A percentile compares a stretch with the other conserved stretches of the same genome.
These are phyloP conservation scores for Bruguiera sexangula DNA, from an alignment of 345 rosid species.

Conservation along the genomic window DNA sequence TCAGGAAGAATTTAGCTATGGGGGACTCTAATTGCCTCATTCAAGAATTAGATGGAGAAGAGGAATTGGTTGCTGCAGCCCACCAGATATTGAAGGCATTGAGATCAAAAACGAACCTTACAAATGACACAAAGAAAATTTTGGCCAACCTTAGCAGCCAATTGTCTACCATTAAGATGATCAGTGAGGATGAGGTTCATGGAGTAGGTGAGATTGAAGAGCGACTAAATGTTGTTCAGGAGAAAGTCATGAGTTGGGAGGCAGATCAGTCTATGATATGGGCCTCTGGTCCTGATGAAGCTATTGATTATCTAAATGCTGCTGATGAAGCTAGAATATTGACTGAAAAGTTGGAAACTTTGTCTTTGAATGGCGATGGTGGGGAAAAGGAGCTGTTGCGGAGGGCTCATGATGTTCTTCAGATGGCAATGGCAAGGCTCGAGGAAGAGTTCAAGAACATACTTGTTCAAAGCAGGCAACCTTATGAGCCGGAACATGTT, in stretches of 20 bases:
- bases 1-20: slow-evolving; percentile 37
- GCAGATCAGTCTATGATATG: slow-evolving; percentile 73
- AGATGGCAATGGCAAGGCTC: slow-evolving; percentile 76
- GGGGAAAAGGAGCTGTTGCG: slow-evolving; percentile 41
- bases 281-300: slow-evolving; percentile 58
- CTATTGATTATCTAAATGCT: slow-evolving; percentile 46
- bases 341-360: slow-evolving; percentile 52
- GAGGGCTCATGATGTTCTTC: slow-evolving; percentile 75
- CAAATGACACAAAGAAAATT: slow-evolving; percentile 47
- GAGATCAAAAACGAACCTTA: slow-evolving; percentile 55
- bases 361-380: slow-evolving; percentile 21
- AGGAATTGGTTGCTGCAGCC: slow-evolving; percentile 61
- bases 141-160: slow-evolving; percentile 58
- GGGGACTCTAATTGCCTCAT: slow-evolving; percentile 34
- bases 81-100: slow-evolving; percentile 51
- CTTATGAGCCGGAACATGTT: slow-evolving; percentile 61
- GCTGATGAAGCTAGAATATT: slow-evolving; percentile 51
- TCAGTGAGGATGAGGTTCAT: slow-evolving; percentile 30
- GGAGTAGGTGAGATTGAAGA: slow-evolving; percentile 40
- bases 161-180: slow-evolving; percentile 44
- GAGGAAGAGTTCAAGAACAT: slow-evolving; percentile 80
- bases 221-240: slow-evolving; percentile 48
- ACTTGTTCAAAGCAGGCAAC: slow-evolving; percentile 59
- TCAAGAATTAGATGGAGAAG: slow-evolving; percentile 47
- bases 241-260: slow-evolving; percentile 67